These are phyloP conservation scores for Nakazawaea ernobii DNA, from an alignment of 805 yeast species.

Conservation along the genomic window DNA sequence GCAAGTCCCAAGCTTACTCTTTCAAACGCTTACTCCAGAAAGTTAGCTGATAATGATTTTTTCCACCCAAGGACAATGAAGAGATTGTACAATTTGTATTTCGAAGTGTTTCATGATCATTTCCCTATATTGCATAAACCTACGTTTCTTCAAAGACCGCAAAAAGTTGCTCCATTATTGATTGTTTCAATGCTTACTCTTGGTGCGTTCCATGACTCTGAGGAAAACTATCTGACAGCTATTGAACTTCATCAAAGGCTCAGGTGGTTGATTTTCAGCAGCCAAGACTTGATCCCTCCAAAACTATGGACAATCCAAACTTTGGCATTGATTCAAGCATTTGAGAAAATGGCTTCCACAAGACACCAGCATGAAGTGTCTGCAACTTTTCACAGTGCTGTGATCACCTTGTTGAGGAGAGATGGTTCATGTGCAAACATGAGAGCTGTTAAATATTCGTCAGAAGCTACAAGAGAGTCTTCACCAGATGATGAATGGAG, in stretches of 20 bases:
- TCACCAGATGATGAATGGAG: conserved; percentile 15
- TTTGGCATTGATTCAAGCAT: conserved; percentile 19
- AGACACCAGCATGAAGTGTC: conserved; percentile 20
- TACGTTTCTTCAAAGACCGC: conserved; percentile 16
- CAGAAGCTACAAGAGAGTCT: not conserved
- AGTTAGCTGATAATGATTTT: conserved; percentile 12
- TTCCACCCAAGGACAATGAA: conserved; percentile 16
- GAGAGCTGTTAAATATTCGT: not conserved
- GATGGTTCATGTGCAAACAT: conserved; percentile 14
- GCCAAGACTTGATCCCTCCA: conserved; percentile 18
- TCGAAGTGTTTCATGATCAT: conserved; percentile 22
- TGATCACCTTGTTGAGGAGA: conserved; percentile 16
- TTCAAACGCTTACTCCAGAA: conserved; percentile 13
- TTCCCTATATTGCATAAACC: conserved; percentile 21
- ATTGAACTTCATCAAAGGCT: conserved; percentile 19
- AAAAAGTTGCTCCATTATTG: conserved; percentile 18
- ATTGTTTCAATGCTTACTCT: conserved; percentile 18
- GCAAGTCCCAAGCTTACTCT: conserved; percentile 13
- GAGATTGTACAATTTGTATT: conserved; percentile 15
- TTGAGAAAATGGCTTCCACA: conserved; percentile 22
- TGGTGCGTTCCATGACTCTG: conserved; percentile 18
- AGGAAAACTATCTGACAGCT: conserved; percentile 17
- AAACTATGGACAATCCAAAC: conserved; percentile 22
- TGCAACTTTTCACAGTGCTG: conserved; percentile 22
- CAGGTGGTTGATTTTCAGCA: conserved; percentile 19